Percentiles rank a stretch among this genome's conserved stretches.
Conservation (phyloP, 1,284 basidiomycete species). For the Melampsora americana region DNA sequence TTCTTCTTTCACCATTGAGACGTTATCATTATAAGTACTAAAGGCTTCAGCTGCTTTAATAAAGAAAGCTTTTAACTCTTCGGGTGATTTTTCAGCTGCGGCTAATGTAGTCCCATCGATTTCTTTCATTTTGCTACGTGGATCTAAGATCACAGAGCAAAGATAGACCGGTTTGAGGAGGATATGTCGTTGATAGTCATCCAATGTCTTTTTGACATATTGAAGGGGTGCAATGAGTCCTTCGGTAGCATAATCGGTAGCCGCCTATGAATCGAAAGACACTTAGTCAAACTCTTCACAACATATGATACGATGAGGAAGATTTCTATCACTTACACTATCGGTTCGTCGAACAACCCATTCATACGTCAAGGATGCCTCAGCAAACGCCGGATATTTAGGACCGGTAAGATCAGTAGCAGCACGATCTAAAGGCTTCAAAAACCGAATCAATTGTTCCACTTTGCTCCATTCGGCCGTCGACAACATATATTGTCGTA, state of each 20-base stretch:
- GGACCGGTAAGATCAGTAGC: no score
- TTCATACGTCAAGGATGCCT: no score
- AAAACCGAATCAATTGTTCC: neutral
- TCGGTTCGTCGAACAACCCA: no score
- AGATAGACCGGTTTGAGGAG: neutral
- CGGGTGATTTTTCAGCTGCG: neutral
- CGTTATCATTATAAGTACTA: neutral
- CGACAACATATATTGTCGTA: neutral
- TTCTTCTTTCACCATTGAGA: neutral
- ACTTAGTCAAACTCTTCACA: no score
- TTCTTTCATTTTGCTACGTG: neutral
- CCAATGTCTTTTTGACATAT: no score
- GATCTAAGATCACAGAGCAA: constrained; percentile 2
- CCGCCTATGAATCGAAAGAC: no score
- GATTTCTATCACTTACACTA: neutral
- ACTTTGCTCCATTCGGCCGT: neutral
- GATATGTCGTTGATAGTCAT: neutral
- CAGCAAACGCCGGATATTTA: no score
- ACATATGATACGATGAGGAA: neutral
- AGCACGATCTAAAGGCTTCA: neutral
- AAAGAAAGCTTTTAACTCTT: neutral
- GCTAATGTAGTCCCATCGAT: neutral
- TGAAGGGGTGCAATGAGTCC: no score
- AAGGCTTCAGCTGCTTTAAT: neutral
- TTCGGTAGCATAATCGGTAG: no score